A percentile compares a stretch with the other conserved stretches of the same genome.
Conservation (phyloP, 768 basidiomycete genomes). For the Mycena olivaceomarginata region DNA sequence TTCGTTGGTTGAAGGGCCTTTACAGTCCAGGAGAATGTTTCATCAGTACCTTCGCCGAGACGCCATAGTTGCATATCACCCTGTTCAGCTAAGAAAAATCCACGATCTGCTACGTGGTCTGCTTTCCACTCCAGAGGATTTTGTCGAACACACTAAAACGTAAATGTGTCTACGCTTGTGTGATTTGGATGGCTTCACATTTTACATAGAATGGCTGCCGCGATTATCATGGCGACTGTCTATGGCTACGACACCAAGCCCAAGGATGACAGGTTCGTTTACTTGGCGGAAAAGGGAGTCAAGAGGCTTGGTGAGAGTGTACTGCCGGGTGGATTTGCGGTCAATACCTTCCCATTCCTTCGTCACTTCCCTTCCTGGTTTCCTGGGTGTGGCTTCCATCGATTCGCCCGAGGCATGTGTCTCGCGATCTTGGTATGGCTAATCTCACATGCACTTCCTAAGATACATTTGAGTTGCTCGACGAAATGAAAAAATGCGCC, state of each 20-base stretch:
- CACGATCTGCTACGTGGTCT: conserved; percentile 44
- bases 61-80: conserved; percentile 43
- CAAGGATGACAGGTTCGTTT: conserved; percentile 47
- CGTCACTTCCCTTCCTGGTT: conserved; percentile 54
- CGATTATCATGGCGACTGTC: conserved; percentile 20
- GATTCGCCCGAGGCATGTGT: neutral
- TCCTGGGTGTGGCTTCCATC: neutral
- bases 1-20: neutral
- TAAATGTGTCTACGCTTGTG: neutral
- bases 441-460: neutral
- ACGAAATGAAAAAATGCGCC: neutral
- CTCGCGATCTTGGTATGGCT: neutral
- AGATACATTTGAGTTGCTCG: neutral
- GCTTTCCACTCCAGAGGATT: conserved; percentile 42
- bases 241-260: conserved; percentile 54
- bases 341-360: conserved; percentile 55
- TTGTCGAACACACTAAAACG: conserved; percentile 32
- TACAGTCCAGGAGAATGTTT: conserved; percentile 49
- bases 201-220: neutral
- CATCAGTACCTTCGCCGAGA: conserved; percentile 51
- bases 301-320: conserved; percentile 35
- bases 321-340: conserved; percentile 46
- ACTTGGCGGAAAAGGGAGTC: conserved; percentile 44
- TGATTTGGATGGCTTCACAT: neutral
- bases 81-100: conserved; percentile 48